phyloP scores from a whole-genome alignment of 2,329 filamentous ascomycete species.

The Xylaria sp. region DNA sequence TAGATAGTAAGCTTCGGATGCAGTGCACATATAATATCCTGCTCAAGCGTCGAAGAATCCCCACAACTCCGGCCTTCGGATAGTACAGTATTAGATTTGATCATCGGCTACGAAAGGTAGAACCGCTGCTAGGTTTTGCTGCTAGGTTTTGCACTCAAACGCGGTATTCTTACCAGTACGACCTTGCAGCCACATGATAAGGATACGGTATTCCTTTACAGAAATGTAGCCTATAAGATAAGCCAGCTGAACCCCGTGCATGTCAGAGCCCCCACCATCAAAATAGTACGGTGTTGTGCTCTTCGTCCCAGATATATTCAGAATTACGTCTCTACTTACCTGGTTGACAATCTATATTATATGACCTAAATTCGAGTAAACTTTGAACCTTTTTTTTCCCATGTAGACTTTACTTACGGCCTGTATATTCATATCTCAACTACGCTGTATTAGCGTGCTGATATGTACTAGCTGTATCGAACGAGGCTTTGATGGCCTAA shows the following conservation, averaged over 20 bases:
- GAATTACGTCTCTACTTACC: too few relatives aligned
- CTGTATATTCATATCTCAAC: too few relatives aligned
- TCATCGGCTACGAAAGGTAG: neutral
- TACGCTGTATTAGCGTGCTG: neutral
- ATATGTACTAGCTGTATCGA: neutral
- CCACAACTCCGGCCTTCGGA: neutral
- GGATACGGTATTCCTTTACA: neutral
- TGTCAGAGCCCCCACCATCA: neutral
- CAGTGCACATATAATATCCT: neutral
- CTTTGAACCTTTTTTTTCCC: neutral
- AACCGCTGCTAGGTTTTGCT: neutral
- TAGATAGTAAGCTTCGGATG: neutral
- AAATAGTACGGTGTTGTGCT: neutral
- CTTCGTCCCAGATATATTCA: neutral
- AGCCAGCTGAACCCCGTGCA: constrained; percentile 18
- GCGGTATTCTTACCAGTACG: too few relatives aligned
- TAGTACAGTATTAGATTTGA: neutral
- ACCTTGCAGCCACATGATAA: constrained; percentile 17
- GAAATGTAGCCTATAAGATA: constrained; percentile 18
- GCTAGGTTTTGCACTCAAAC: too few relatives aligned
- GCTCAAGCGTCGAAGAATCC: neutral
- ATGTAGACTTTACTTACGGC: neutral
- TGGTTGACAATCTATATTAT: too few relatives aligned
- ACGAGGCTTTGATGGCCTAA: neutral
- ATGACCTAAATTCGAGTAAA: neutral